Percentiles rank a stretch among this genome's conserved stretches.
Conservation (phyloP, 371 early-diverging fungal genomes). For the Parasitella parasitica region DNA sequence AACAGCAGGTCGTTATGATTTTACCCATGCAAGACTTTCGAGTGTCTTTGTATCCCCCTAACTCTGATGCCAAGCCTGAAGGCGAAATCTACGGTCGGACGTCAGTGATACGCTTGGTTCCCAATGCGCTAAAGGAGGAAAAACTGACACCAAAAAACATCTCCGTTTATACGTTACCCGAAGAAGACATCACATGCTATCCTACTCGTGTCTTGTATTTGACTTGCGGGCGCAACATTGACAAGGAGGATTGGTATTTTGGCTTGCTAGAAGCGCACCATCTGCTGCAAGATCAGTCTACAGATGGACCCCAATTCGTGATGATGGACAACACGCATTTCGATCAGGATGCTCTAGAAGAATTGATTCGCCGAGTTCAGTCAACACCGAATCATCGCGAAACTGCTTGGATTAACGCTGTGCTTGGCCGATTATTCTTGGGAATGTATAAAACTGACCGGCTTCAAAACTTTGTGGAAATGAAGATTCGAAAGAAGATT, state of each 20-base stretch:
- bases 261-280: constrained; percentile 50
- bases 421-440: constrained; percentile 78
- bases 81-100: constrained; percentile 55
- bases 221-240: constrained; percentile 56
- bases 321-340: constrained; percentile 53
- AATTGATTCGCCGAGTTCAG: constrained; percentile 49
- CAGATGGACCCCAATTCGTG: constrained; percentile 20
- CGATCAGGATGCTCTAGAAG: constrained; percentile 46
- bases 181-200: constrained; percentile 16
- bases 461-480: constrained; percentile 57
- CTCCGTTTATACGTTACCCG: constrained; percentile 3
- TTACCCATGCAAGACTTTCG: constrained; percentile 68
- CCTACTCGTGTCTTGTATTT: constrained; percentile 35
- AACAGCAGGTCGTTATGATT: constrained; percentile 69
- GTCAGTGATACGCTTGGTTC: constrained; percentile 52
- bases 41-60: constrained; percentile 63
- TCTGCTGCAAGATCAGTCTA: constrained; percentile 16
- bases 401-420: constrained; percentile 86
- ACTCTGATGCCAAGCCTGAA: constrained; percentile 37
- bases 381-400: constrained; percentile 56
- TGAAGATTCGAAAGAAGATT: constrained; percentile 66
- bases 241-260: constrained; percentile 93
- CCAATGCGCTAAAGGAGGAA: constrained; percentile 6
- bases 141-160: background rate
- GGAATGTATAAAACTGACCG: constrained; percentile 69